Percentiles rank a stretch among this genome's conserved stretches.
These are phyloP conservation scores for Catharanthus roseus DNA, from an alignment of 257 asterid species.

Conservation along the genomic window DNA sequence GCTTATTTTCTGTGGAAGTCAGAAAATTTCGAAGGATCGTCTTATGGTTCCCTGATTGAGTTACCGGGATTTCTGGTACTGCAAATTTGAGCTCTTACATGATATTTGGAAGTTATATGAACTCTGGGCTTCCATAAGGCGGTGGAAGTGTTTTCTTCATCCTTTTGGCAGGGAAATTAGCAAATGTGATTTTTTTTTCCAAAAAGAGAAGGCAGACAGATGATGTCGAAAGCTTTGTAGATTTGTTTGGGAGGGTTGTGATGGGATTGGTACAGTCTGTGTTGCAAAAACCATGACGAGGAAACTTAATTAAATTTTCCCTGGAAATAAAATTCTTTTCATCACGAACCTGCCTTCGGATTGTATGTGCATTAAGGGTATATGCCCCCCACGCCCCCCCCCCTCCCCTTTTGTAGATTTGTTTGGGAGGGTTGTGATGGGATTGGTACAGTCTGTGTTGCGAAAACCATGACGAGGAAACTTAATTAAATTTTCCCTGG, in stretches of 20 bases:
- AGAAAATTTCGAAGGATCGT: neutral
- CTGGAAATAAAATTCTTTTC: conserved; percentile 6
- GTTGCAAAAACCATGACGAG: conserved; percentile 2
- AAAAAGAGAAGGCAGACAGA: conserved; percentile 4
- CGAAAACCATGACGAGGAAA: conserved; percentile 1
- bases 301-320: conserved; percentile 4
- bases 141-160: neutral
- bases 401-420: too few relatives aligned
- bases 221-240: conserved; percentile 9
- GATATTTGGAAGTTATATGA: neutral
- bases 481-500: conserved; percentile 4
- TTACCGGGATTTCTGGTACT: neutral
- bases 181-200: neutral
- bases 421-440: neutral
- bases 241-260: neutral
- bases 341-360: neutral
- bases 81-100: neutral
- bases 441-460: conserved; percentile 3
- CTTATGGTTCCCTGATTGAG: neutral
- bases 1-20: neutral
- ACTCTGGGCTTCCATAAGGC: neutral
- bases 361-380: neutral
- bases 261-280: neutral
- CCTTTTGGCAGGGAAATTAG: conserved; percentile 1
- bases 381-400: too few relatives aligned